Conservation (phyloP, 352 stramenopile genomes). For the Globisporangium parvum region DNA sequence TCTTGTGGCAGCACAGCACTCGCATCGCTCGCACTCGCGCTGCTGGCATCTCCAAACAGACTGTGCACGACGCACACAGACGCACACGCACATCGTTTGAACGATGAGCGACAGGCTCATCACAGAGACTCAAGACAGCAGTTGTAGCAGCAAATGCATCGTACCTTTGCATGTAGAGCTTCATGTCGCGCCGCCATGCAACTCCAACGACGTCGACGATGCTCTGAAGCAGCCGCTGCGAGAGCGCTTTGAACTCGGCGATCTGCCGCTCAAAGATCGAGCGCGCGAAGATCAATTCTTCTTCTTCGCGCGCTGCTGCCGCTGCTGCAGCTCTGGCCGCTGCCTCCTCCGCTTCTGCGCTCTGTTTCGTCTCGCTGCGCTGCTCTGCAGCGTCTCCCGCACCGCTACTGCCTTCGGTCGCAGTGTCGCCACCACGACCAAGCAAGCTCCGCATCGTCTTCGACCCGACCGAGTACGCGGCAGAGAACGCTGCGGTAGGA, state of each 20-base stretch:
- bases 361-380: neutral
- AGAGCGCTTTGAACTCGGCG: constrained; percentile 31
- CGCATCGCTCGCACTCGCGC: neutral
- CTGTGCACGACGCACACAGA: constrained; percentile 16
- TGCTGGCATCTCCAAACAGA: constrained; percentile 2
- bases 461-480: constrained; percentile 67
- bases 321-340: neutral
- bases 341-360: neutral
- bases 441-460: constrained; percentile 74
- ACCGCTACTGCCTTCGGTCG: neutral
- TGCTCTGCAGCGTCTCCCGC: too few relatives aligned
- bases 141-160: neutral
- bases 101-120: neutral
- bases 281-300: constrained; percentile 56
- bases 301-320: constrained; percentile 20
- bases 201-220: constrained; percentile 21
- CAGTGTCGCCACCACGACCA: constrained; percentile 12
- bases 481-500: constrained; percentile 55
- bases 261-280: constrained; percentile 72
- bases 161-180: constrained; percentile 31
- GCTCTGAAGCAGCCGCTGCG: constrained; percentile 23
- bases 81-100: constrained; percentile 2
- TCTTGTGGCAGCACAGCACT: neutral
- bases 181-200: constrained; percentile 14
- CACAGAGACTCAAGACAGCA: constrained; percentile 18